Evolutionary conservation across 805 yeast genomes (phyloP), one percentile per base, ranked within the genome.

Genomic region (Candida hungchunana): DNA sequence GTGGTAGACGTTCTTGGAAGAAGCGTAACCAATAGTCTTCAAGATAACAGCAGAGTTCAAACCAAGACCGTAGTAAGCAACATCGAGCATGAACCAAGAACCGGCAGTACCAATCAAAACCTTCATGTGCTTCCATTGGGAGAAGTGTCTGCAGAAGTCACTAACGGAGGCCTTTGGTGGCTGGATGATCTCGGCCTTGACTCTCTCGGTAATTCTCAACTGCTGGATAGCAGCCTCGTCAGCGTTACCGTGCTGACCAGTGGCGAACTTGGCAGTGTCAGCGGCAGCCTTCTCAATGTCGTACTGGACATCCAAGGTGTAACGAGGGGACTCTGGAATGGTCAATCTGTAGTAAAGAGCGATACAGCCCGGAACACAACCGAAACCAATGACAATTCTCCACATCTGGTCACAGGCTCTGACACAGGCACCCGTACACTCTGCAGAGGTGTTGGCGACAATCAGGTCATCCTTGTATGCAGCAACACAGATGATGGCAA

Each of bases 241-340:
- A 37, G 81, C 81, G 42, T 69, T 56, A 56, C 81, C 82, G 39
- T 57, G 58, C 39, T 55, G 53, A 55, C 80, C 79, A 39, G 73
- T 56, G 29, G 64, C 49, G 48, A 69, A 75, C 49, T 74, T 71
- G 34, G 67, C 69, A 43, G 69, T 56, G 51, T 75, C 81, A 38
- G 79, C 79, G 39, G 75, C 64, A 41, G 73, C 81, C 56, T 69
- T 64, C 50, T 66, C 72, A 37, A 73, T 66, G 51, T 76, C 77
- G 49, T 73, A 73, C 32, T 73, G 61, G 42, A 85, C 82, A 61
- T 85, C 95, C 58, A 86, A 73, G 34, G 88, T 69, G 68, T 83
- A 86, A 71, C 96, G 81, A 66, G 95, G 96, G 36, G 95, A 85
- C 71, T 85, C 96, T 49, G 95, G 95, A 61, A 84, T 88, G 48